A percentile compares a stretch with the other conserved stretches of the same genome.
Conservation (phyloP, 441 rosid species). For the Erodium chrysanthum region DNA sequence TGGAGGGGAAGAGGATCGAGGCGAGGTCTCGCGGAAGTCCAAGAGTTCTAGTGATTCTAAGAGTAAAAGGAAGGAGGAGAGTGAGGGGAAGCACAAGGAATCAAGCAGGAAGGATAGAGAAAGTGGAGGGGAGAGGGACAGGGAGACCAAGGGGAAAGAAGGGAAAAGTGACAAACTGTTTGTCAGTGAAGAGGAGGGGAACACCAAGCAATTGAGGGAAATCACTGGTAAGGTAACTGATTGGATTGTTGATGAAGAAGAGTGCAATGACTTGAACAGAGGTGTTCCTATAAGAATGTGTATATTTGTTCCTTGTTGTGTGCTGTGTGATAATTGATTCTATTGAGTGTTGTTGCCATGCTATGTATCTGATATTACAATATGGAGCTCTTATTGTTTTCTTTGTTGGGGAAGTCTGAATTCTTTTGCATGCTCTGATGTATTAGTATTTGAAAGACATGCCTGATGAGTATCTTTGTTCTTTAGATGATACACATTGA, state of each 20-base stretch:
- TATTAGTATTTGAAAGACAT: neutral
- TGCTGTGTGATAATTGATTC: neutral
- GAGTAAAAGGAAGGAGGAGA: slow-evolving; percentile 63
- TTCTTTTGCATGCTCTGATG: neutral
- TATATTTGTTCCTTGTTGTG: neutral
- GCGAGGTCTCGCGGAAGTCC: slow-evolving; percentile 36
- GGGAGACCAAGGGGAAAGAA: slow-evolving; percentile 36
- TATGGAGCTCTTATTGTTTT: neutral
- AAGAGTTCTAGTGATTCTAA: slow-evolving; percentile 47
- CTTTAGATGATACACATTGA: neutral
- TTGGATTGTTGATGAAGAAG: slow-evolving; percentile 7
- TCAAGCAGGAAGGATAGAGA: slow-evolving; percentile 61
- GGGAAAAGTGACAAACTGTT: slow-evolving; percentile 41
- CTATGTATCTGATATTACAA: neutral
- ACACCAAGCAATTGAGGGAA: slow-evolving; percentile 39
- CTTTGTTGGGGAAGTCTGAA: neutral
- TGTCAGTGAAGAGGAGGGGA: slow-evolving; percentile 36
- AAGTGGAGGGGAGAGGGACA: slow-evolving; percentile 33
- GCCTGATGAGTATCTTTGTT: neutral
- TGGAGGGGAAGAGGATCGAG: slow-evolving; percentile 50
- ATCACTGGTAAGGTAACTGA: slow-evolving; percentile 57
- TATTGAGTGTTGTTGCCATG: neutral
- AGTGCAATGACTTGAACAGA: neutral
- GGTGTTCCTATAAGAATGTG: slow-evolving; percentile 2
- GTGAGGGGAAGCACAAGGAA: slow-evolving; percentile 61